A percentile compares a stretch with the other conserved stretches of the same genome.
Conservation (phyloP, 768 basidiomycete genomes). For the Phallus indusiatus region DNA sequence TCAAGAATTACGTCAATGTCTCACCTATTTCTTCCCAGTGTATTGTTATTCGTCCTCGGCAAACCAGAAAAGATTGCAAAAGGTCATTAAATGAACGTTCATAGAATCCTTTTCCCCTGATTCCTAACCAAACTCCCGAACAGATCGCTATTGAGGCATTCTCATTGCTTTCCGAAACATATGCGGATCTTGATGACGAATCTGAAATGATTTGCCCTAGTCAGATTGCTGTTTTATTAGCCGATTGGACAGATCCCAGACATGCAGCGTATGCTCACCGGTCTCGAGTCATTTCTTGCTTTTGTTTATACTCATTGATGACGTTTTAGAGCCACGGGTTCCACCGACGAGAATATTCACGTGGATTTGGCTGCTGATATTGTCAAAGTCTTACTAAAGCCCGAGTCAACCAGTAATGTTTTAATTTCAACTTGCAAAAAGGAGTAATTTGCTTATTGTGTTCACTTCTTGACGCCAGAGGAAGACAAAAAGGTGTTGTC, state of each 20-base stretch:
- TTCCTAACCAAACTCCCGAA: background rate
- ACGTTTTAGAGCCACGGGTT: constrained; percentile 30
- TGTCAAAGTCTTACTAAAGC: constrained; percentile 38
- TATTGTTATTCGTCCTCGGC: constrained; percentile 72
- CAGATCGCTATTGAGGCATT: constrained; percentile 69
- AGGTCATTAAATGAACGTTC: constrained; percentile 33
- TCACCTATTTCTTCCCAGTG: constrained; percentile 78
- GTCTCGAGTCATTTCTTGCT: background rate
- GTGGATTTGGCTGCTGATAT: constrained; percentile 51
- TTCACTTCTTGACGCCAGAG: constrained; percentile 26
- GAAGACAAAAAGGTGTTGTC: constrained; percentile 56
- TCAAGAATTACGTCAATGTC: constrained; percentile 74
- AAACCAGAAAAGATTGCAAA: constrained; percentile 68
- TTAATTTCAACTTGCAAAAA: constrained; percentile 5
- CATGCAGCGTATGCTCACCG: constrained; percentile 46
- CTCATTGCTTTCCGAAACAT: constrained; percentile 45
- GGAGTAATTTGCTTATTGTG: background rate
- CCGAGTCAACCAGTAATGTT: constrained; percentile 43
- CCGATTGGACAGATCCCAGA: constrained; percentile 83
- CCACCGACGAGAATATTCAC: constrained; percentile 37
- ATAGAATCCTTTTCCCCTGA: background rate
- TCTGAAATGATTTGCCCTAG: constrained; percentile 64
- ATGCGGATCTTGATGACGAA: constrained; percentile 59
- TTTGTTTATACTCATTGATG: constrained; percentile 7
- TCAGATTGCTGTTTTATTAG: constrained; percentile 69